phyloP scores from a whole-genome alignment of 768 basidiomycete genomes.

The Mycena indigotica region DNA sequence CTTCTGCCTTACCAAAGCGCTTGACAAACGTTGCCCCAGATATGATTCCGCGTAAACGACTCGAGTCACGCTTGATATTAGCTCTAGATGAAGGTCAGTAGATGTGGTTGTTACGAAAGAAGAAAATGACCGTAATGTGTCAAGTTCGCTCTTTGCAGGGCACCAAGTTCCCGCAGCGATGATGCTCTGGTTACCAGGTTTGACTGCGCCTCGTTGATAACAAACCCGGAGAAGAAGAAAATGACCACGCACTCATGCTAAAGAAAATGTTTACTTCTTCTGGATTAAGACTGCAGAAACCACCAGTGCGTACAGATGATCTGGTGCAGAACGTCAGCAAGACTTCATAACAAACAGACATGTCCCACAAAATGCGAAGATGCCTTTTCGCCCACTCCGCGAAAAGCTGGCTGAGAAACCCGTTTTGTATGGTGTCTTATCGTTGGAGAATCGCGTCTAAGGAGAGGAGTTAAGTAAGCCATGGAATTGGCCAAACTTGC shows the following conservation, averaged over 20 bases:
- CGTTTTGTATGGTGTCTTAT: conserved; percentile 95
- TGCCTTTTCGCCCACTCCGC: conserved; percentile 86
- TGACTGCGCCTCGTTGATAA: conserved; percentile 42
- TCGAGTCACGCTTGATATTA: conserved; percentile 63
- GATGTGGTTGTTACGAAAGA: no score
- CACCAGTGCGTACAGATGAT: conserved; percentile 71
- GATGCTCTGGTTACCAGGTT: conserved; percentile 65
- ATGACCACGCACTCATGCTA: conserved; percentile 36
- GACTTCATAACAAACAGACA: no score
- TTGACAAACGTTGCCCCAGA: conserved; percentile 70
- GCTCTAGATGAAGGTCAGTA: conserved; percentile 37
- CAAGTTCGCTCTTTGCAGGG: conserved; percentile 77
- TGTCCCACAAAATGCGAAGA: conserved; percentile 86
- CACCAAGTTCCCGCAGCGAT: conserved; percentile 84
- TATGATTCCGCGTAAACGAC: conserved; percentile 67
- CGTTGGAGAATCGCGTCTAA: conserved; percentile 86
- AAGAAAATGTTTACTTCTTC: background rate
- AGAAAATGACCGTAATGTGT: conserved; percentile 61
- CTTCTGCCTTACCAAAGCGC: conserved; percentile 72
- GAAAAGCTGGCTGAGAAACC: conserved; percentile 83
- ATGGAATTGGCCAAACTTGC: conserved; percentile 43
- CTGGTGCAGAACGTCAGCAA: no score
- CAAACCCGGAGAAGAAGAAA: background rate
- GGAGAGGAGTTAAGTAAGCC: background rate
- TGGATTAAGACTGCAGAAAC: background rate